phyloP scores from a whole-genome alignment of 176 grass and related monocot genomes.

The Musa beccarii region DNA sequence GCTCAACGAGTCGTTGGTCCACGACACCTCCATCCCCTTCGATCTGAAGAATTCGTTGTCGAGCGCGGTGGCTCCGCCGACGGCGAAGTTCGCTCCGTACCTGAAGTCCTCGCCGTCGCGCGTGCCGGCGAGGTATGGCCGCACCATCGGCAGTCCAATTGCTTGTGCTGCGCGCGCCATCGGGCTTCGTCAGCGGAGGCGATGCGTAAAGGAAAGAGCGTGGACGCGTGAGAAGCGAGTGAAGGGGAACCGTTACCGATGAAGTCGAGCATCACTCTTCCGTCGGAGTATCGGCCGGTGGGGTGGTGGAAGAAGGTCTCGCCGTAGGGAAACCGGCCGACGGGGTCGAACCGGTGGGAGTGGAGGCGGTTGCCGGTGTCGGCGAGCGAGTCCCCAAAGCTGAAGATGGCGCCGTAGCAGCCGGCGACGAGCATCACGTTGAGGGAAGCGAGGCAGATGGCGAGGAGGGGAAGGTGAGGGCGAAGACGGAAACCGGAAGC shows the following conservation, averaged over 20 bases:
- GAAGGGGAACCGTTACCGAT: constrained; percentile 28
- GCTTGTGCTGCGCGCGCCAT: constrained; percentile 25
- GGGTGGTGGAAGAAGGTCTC: constrained; percentile 62
- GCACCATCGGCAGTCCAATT: constrained; percentile 15
- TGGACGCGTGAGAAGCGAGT: neutral
- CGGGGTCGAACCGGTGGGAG: constrained; percentile 24
- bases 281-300: constrained; percentile 70
- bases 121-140: constrained; percentile 41
- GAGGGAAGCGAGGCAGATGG: neutral
- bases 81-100: constrained; percentile 73
- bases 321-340: constrained; percentile 47
- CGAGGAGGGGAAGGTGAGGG: too few relatives aligned
- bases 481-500: neutral
- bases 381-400: constrained; percentile 77
- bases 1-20: constrained; percentile 43
- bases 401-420: constrained; percentile 53
- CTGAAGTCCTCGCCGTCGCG: constrained; percentile 29
- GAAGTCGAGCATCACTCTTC: constrained; percentile 69
- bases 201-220: neutral
- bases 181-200: neutral
- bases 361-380: constrained; percentile 67
- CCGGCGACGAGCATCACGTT: neutral
- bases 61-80: constrained; percentile 67
- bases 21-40: constrained; percentile 36
- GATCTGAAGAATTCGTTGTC: constrained; percentile 44